Evolutionary conservation across 192 early-diverging fungal species (phyloP).

Genomic region (Neocallimastix lanati): DNA sequence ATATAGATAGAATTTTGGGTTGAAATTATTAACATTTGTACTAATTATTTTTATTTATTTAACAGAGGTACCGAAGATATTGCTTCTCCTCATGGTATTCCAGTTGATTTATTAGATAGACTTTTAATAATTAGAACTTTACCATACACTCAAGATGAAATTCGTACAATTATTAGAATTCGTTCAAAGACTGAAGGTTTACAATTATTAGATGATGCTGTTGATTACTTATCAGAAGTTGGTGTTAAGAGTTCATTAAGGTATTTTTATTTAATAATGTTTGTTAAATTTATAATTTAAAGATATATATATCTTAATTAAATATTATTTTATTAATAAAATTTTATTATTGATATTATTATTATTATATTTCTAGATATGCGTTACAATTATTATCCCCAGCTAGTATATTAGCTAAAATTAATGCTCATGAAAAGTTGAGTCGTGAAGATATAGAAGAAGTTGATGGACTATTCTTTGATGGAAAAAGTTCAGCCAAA

Average conservation of each 20-base stretch:
- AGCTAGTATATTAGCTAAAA: conserved; percentile 64
- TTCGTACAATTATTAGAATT: conserved; percentile 1
- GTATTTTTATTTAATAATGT: background rate
- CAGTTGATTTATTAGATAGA: conserved; percentile 3
- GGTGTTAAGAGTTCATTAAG: conserved; percentile 3
- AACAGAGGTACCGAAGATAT: conserved; percentile 61
- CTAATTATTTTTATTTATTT: background rate
- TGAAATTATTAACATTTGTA: too few species aligned
- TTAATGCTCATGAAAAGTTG: conserved; percentile 68
- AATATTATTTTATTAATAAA: too few species aligned
- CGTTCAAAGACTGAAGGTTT: conserved; percentile 1
- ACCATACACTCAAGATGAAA: conserved; percentile 5
- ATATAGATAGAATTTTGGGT: too few species aligned
- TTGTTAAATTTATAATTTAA: too few species aligned
- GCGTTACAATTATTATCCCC: conserved; percentile 90
- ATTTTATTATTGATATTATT: background rate
- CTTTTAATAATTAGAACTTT: conserved; percentile 3
- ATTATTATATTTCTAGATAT: conserved; percentile 29
- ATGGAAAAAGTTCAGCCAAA: conserved; percentile 64
- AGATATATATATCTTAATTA: too few species aligned
- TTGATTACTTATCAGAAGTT: conserved; percentile 1
- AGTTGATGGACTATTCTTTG: conserved; percentile 67
- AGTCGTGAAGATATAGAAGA: conserved; percentile 73
- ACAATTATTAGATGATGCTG: background rate
- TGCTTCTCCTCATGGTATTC: conserved; percentile 26